Evolutionary conservation across 2,329 filamentous ascomycete genomes (phyloP), one percentile per base, ranked within the genome.

Genomic region (Emergomyces pasteurianus): DNA sequence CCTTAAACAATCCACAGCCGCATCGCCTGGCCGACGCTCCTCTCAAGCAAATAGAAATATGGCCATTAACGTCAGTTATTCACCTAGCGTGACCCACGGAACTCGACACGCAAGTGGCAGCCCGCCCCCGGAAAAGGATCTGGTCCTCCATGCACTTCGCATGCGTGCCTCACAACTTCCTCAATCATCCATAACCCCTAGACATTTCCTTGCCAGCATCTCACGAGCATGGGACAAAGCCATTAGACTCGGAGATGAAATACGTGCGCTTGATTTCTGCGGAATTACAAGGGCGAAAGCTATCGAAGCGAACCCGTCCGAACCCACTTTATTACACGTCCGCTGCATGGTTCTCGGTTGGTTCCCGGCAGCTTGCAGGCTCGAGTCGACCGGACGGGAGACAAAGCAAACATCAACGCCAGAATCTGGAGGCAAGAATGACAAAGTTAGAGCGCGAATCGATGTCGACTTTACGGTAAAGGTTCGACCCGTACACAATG

Each of bases 151-250:
- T 60, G 70, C 76, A 26, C 70, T 79, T 53, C 71, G 74, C 58
- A 69, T 63, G 28, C 71, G 76, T 46, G 63, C 76, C 28, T 62
- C 72, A 2, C 69, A 68, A 18, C 71, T 76, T 58, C 65, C 70
- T 12, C 75, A 73, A 61, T 67, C 73, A 40, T 69, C 68, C 4
- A 65, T 71, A 18, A 62, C 71, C 6, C 68, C 75, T 0, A 77
- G 72, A 59, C 66, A 73, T 28, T 66, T 79, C 26, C 69, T 79
- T n/a, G 65, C 61, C 28, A 74, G 75, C 58, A 69, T 79, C 21
- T 74, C 75, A 9, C 63, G 70, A 50, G 74, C 74, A n/a, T 79
- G 77, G 77, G 69, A 75, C 63, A 68, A 72, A 47, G 71, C 72
- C 2, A 67, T 70, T 52, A 70, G 67, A 4, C 67, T 78, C 8